These are phyloP conservation scores for Marsdenia floribunda DNA, from an alignment of 257 asterid species.

Conservation along the genomic window DNA sequence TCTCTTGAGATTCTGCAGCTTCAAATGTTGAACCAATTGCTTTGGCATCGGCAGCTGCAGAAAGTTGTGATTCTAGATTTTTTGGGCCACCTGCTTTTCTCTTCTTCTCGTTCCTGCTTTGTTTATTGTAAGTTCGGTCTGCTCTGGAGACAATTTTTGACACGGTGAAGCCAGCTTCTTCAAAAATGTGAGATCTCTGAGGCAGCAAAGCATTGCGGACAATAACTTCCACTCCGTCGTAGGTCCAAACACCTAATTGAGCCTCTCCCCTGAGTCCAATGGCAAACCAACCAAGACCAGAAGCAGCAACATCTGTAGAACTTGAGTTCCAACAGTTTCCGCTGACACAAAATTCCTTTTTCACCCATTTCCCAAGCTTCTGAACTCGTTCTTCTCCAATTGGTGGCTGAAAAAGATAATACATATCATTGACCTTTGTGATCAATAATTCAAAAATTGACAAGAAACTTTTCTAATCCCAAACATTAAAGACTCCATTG, in stretches of 20 bases:
- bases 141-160: constrained; percentile 71
- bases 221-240: constrained; percentile 64
- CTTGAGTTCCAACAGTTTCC: constrained; percentile 75
- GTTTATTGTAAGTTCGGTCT: constrained; percentile 49
- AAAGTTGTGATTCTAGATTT: not conserved
- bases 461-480: not conserved
- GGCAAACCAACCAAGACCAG: constrained; percentile 91
- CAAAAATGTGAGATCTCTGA: constrained; percentile 54
- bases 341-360: constrained; percentile 44
- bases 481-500: too few species aligned
- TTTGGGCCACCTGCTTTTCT: constrained; percentile 20
- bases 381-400: constrained; percentile 57
- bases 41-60: constrained; percentile 5
- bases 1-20: constrained; percentile 12
- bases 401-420: constrained; percentile 59
- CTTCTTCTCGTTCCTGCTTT: constrained; percentile 31
- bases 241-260: constrained; percentile 62
- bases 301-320: constrained; percentile 59
- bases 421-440: not conserved
- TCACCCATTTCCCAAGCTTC: constrained; percentile 79
- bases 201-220: constrained; percentile 67
- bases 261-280: constrained; percentile 84
- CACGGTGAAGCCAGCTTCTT: constrained; percentile 75
- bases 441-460: not conserved
- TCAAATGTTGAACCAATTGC: constrained; percentile 10